Percentiles rank a stretch among this genome's conserved stretches.
Evolutionary conservation across 75 land plant species (phyloP).

Genomic region (Sequoia sempervirens): DNA sequence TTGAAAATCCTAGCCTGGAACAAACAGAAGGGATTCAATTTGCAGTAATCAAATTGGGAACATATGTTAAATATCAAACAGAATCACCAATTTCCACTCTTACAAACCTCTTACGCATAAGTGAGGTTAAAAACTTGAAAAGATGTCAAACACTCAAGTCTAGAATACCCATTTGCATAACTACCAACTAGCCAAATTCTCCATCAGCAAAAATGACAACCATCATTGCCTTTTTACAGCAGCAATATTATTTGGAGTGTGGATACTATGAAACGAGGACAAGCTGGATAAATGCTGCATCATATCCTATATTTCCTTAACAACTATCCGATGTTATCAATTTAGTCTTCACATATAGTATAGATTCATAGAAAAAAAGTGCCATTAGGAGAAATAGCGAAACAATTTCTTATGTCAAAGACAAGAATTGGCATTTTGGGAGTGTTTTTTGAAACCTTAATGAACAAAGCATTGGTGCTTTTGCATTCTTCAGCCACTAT

Average conservation of each 20-base stretch:
- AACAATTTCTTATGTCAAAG: not conserved
- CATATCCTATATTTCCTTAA: not conserved
- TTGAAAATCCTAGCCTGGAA: slow-evolving; percentile 49
- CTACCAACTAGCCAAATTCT: not conserved
- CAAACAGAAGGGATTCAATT: not conserved
- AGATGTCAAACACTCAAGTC: not conserved
- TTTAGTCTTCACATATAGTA: not conserved
- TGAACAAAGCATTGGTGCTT: not conserved
- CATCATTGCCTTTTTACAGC: not conserved
- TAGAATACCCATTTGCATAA: not conserved
- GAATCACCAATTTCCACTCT: not conserved
- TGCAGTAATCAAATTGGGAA: not conserved
- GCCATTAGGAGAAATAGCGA: not conserved
- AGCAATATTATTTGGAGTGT: not conserved
- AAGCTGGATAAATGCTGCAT: not conserved
- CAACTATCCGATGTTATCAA: not conserved
- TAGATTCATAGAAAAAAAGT: not conserved
- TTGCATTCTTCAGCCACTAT: not conserved
- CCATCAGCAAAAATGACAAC: not conserved
- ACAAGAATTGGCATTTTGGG: not conserved
- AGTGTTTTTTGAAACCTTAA: not conserved
- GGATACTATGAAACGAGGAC: not conserved
- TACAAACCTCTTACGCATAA: not conserved
- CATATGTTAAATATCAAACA: not conserved
- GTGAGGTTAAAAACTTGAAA: not conserved